Conservation (phyloP, 2,329 filamentous ascomycete genomes). For the Xylaria sp. region DNA sequence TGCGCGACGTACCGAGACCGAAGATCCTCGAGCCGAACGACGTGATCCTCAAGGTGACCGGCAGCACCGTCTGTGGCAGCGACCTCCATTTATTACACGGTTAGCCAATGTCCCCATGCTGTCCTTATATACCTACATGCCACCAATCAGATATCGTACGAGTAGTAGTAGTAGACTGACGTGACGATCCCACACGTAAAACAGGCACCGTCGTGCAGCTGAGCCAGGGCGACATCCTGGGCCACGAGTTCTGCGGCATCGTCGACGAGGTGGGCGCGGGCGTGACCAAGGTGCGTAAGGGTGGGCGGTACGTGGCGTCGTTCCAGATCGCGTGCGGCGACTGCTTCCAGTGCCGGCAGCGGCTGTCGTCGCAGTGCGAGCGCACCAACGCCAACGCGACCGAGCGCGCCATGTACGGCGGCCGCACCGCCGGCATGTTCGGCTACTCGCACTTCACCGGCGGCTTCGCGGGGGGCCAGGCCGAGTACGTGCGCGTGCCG, state of each 20-base stretch:
- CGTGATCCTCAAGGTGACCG: slow-evolving; percentile 78
- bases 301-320: slow-evolving; percentile 76
- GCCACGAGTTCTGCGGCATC: slow-evolving; percentile 63
- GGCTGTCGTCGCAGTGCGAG: slow-evolving; percentile 79
- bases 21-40: slow-evolving; percentile 73
- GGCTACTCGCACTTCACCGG: slow-evolving; percentile 80
- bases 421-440: slow-evolving; percentile 73
- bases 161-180: too few relatives aligned
- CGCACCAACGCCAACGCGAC: slow-evolving; percentile 75
- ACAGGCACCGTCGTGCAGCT: slow-evolving; percentile 57
- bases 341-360: slow-evolving; percentile 79
- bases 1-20: slow-evolving; percentile 70
- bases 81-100: slow-evolving; percentile 62
- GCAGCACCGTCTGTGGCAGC: slow-evolving; percentile 61
- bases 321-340: slow-evolving; percentile 79
- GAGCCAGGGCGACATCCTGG: slow-evolving; percentile 67
- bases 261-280: slow-evolving; percentile 58
- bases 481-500: slow-evolving; percentile 83
- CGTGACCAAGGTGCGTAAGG: slow-evolving; percentile 57
- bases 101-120: slow-evolving; percentile 12
- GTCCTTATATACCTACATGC: neutral
- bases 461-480: slow-evolving; percentile 85
- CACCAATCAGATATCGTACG: neutral
- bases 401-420: slow-evolving; percentile 77
- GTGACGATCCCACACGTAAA: neutral